Percentiles rank a stretch among this genome's conserved stretches.
phyloP scores from a whole-genome alignment of 192 early-diverging fungal genomes.

The Gonapodya sp. region DNA sequence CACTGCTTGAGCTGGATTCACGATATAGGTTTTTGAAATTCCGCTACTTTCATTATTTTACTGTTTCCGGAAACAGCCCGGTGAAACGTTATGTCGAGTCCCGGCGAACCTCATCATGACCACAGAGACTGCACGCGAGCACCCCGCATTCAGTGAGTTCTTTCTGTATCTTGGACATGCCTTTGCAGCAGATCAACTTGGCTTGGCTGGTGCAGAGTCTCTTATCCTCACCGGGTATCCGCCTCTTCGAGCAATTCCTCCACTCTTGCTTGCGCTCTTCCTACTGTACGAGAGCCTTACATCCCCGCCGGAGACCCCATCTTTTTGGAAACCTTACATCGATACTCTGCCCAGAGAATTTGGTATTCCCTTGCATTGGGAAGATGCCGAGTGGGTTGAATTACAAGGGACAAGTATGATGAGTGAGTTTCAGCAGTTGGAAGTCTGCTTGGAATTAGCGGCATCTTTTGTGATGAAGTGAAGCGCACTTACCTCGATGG shows the following conservation, averaged over 20 bases:
- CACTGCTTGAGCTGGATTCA: not conserved
- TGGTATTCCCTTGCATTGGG: not conserved
- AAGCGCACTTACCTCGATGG: not conserved
- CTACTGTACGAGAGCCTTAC: not conserved
- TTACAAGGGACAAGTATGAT: not conserved
- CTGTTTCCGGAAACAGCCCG: not conserved
- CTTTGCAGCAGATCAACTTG: not conserved
- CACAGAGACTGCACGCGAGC: not conserved
- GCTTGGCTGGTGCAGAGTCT: not conserved
- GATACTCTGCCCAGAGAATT: not conserved
- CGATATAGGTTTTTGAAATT: not conserved
- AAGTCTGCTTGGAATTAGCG: not conserved
- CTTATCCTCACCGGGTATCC: not conserved
- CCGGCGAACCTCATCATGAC: not conserved
- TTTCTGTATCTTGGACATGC: not conserved
- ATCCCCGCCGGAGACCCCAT: not conserved
- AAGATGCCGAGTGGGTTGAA: not conserved
- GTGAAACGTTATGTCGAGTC: not conserved
- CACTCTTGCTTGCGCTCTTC: not conserved
- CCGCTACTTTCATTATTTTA: not conserved
- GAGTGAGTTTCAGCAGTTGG: not conserved
- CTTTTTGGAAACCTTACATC: slow-evolving; percentile 10
- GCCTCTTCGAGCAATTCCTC: not conserved
- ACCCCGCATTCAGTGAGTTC: not conserved
- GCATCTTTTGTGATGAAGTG: not conserved